Evolutionary conservation across 2,329 filamentous ascomycete genomes (phyloP), one percentile per base, ranked within the genome.

Genomic region (Dothistroma septosporum): DNA sequence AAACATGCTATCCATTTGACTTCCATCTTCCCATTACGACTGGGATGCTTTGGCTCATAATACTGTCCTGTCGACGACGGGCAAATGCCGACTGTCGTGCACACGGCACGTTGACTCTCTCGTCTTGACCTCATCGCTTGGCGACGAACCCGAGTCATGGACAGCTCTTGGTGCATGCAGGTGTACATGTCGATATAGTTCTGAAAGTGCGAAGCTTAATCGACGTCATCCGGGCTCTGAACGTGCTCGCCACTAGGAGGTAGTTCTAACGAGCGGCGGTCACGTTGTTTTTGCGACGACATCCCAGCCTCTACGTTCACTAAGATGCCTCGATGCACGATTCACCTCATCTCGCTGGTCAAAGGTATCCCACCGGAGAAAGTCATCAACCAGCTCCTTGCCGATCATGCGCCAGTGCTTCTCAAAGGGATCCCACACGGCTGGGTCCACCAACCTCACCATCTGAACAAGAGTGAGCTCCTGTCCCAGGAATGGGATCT

Each of bases 381-480:
- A 21, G 50, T 53, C 50, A 35, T 53, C 50, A 53, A 35, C 50
- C 50, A 53, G 31, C 50, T 53, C 1, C 31, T 53, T 4, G 50
- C 50, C n/a, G 50, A 53, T 35, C 50, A 53, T 31, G 50, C 50
- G 4, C 50, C 50, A 35, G 31, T 61, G 7, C 53, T 64, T 35
- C 33, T 64, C n/a, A 50, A 59, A 31, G 60, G 60, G 8, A 41
- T 61, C 4, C 58, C 63, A n/a, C 59, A 59, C 33, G 63, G 60
- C 55, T 64, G 63, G 55, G 57, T 64, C 6, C 63, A 64, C 49
- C 57, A 57, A 50, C 62, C 62, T 22, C 62, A 64, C 35, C 32
- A 28, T 22, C 47, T 58, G 9, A 21, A 56, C 21, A 54, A 31
- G 14, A 16, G 21, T 16, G 47, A 58, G n/a, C 60, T 59, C n/a